These are phyloP conservation scores for Quercus variabilis DNA, from an alignment of 306 rosid species.

Conservation along the genomic window DNA sequence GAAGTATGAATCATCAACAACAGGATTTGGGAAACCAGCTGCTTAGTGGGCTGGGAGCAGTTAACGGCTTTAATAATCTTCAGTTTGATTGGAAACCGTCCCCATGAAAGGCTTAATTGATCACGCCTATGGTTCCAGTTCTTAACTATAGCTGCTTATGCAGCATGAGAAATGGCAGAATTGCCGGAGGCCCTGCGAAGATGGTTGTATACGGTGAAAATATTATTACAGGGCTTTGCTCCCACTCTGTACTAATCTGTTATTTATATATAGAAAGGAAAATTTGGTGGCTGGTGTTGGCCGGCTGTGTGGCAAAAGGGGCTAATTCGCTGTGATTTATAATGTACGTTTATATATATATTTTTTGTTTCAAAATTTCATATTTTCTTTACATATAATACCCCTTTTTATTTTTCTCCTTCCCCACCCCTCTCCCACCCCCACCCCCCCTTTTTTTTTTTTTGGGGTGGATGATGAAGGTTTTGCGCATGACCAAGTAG, in stretches of 20 bases:
- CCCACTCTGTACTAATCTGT: constrained; percentile 65
- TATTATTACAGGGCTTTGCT: constrained; percentile 51
- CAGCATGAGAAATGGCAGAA: constrained; percentile 51
- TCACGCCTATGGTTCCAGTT: constrained; percentile 28
- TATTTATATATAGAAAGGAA: constrained; percentile 62
- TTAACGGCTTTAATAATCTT: constrained; percentile 71
- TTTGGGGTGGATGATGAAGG: too few relatives aligned
- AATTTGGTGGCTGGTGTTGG: constrained; percentile 74
- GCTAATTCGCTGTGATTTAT: constrained; percentile 52
- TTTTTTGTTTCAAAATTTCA: neutral
- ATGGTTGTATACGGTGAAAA: constrained; percentile 27
- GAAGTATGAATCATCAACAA: constrained; percentile 70
- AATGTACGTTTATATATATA: constrained; percentile 38
- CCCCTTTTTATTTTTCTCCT: neutral
- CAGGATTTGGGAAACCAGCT: constrained; percentile 87
- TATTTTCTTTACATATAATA: neutral
- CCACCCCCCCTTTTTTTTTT: too few relatives aligned
- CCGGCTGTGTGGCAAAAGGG: constrained; percentile 67
- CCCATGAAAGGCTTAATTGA: constrained; percentile 49
- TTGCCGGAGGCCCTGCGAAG: constrained; percentile 42
- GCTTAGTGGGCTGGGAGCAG: constrained; percentile 84
- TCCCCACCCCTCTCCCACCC: rapidly evolving
- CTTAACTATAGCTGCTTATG: constrained; percentile 44
- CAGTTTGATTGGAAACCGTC: constrained; percentile 89
- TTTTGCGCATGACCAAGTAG: too few relatives aligned